A percentile compares a stretch with the other conserved stretches of the same genome.
phyloP scores from a whole-genome alignment of 306 rosid species.

The Ceratonia siliqua region DNA sequence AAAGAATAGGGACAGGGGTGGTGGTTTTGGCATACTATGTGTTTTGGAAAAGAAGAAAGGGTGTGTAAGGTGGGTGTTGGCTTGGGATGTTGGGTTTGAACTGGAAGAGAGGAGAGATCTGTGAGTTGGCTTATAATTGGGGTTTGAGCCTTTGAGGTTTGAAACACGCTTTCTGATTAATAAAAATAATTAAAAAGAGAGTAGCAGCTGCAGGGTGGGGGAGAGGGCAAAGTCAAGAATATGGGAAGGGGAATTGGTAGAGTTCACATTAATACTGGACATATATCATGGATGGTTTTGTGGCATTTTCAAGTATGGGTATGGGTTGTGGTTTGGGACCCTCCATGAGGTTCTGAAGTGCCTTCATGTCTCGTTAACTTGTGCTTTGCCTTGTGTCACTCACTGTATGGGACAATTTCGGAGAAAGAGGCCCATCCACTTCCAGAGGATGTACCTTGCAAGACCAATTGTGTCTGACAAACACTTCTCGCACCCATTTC shows the following conservation, averaged over 20 bases:
- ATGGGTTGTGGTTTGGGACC: too few relatives aligned
- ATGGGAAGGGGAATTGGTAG: conserved; percentile 38
- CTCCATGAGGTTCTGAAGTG: conserved; percentile 14
- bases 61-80: neutral
- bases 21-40: conserved; percentile 32
- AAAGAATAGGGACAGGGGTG: neutral
- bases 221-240: conserved; percentile 32
- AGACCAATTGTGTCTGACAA: too few relatives aligned
- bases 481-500: too few relatives aligned
- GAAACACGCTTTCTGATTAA: conserved; percentile 40
- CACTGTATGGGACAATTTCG: neutral
- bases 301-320: conserved; percentile 24
- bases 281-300: conserved; percentile 5
- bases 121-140: conserved; percentile 36
- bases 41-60: neutral
- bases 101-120: conserved; percentile 25
- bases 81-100: neutral
- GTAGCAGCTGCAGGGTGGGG: neutral
- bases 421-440: too few relatives aligned
- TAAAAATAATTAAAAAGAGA: neutral
- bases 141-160: conserved; percentile 27
- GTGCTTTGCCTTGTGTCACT: neutral
- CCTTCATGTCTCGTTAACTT: conserved; percentile 4
- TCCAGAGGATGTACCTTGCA: neutral
- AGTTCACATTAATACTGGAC: conserved; percentile 32